Conservation (phyloP, 1,284 basidiomycete species). For the Boletus calvinii region DNA sequence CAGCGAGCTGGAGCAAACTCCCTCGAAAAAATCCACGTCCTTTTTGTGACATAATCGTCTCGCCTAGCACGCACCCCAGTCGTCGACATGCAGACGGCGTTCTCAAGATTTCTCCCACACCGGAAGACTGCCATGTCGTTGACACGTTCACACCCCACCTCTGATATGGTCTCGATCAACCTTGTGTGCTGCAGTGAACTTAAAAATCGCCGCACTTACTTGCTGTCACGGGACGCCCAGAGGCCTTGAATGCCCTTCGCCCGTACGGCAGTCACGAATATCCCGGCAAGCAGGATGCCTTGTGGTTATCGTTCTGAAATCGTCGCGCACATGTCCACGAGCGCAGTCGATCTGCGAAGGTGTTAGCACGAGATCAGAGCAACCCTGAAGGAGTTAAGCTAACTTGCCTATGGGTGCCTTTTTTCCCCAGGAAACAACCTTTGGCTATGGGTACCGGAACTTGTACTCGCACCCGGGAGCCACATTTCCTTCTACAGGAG, state of each 20-base stretch:
- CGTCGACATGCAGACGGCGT: slow-evolving; percentile 30
- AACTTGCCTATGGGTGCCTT: slow-evolving; percentile 18
- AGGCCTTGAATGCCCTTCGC: slow-evolving; percentile 2
- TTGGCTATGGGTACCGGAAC: slow-evolving; percentile 1
- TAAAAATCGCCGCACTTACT: slow-evolving; percentile 15
- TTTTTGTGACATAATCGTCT: slow-evolving; percentile 29
- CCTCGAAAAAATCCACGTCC: background rate
- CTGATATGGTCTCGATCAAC: slow-evolving; percentile 22
- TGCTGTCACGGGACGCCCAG: background rate
- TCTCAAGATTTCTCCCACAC: slow-evolving; percentile 31
- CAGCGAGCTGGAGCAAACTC: background rate
- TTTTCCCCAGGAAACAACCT: background rate
- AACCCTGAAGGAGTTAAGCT: slow-evolving; percentile 36
- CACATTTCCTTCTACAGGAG: slow-evolving; percentile 1
- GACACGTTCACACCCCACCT: slow-evolving; percentile 35
- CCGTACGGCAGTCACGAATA: background rate
- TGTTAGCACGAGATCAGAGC: slow-evolving; percentile 21
- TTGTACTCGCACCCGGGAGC: background rate
- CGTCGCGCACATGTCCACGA: slow-evolving; percentile 5
- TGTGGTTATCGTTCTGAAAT: slow-evolving; percentile 10
- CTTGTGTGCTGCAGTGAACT: slow-evolving; percentile 23
- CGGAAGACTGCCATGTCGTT: slow-evolving; percentile 17
- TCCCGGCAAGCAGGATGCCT: slow-evolving; percentile 1
- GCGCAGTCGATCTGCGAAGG: slow-evolving; percentile 22
- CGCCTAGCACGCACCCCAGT: slow-evolving; percentile 19